A percentile compares a stretch with the other conserved stretches of the same genome.
These are phyloP conservation scores for Pythium pyrilobum DNA, from an alignment of 352 stramenopile genomes.

Conservation along the genomic window DNA sequence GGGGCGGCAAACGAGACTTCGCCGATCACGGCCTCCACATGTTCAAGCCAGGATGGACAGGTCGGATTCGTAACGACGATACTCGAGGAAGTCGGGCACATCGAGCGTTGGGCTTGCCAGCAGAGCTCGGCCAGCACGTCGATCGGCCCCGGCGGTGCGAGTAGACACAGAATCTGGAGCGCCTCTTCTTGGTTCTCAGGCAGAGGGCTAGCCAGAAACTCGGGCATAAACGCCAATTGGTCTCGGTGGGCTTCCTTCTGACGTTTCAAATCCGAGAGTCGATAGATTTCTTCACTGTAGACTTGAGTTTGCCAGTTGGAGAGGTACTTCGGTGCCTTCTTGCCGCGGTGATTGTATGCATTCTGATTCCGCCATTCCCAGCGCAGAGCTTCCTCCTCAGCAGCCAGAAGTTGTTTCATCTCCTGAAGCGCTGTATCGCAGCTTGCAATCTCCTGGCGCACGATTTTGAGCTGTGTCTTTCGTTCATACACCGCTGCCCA, in stretches of 20 bases:
- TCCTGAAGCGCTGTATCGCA: not conserved
- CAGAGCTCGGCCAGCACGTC: slow-evolving; percentile 36
- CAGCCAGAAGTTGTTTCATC: not conserved
- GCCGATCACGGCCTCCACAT: not conserved
- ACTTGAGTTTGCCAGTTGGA: not conserved
- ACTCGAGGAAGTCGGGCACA: slow-evolving; percentile 13
- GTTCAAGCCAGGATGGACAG: not conserved
- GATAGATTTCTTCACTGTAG: slow-evolving; percentile 2
- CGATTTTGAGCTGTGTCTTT: not conserved
- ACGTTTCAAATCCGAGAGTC: slow-evolving; percentile 7
- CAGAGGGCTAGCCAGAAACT: slow-evolving; percentile 30
- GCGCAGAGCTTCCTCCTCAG: not conserved
- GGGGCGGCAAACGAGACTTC: not conserved
- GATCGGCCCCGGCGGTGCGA: slow-evolving; percentile 31
- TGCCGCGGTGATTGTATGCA: not conserved
- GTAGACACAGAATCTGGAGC: slow-evolving; percentile 36
- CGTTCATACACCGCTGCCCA: not conserved
- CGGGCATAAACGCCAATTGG: slow-evolving; percentile 15
- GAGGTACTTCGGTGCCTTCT: not conserved
- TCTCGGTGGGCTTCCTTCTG: slow-evolving; percentile 11
- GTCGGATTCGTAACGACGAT: not conserved
- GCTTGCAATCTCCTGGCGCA: slow-evolving; percentile 4
- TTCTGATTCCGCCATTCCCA: slow-evolving; percentile 11
- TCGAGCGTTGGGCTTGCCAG: slow-evolving; percentile 25
- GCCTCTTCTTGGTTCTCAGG: slow-evolving; percentile 21